A percentile compares a stretch with the other conserved stretches of the same genome.
Evolutionary conservation across 768 basidiomycete species (phyloP).

Genomic region (Calvatia gigantea): DNA sequence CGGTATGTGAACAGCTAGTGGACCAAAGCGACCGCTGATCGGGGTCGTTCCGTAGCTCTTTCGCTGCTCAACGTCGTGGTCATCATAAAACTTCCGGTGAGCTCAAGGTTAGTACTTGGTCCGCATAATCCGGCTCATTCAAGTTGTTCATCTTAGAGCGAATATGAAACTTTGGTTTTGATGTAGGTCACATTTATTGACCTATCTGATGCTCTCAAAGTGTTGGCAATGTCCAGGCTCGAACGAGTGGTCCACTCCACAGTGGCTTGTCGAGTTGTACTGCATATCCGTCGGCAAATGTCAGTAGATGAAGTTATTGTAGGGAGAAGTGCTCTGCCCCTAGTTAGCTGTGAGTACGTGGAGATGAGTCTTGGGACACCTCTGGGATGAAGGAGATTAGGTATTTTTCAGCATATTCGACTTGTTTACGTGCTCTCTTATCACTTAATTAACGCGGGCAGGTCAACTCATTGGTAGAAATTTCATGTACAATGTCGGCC

Average conservation of each 20-base stretch:
- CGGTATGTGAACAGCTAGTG: background rate
- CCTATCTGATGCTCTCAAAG: background rate
- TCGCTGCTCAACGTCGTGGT: background rate
- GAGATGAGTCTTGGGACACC: background rate
- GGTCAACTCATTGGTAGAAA: too few species aligned
- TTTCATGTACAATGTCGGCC: too few species aligned
- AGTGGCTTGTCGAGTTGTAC: background rate
- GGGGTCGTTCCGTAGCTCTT: background rate
- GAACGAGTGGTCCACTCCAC: background rate
- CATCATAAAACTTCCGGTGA: background rate
- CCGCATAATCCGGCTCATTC: background rate
- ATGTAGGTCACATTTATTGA: background rate
- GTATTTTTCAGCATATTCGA: background rate
- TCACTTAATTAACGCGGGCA: too few species aligned
- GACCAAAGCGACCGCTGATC: background rate
- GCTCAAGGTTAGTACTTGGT: background rate
- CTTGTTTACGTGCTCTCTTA: too few species aligned
- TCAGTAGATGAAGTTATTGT: background rate
- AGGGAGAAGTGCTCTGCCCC: background rate
- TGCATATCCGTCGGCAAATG: background rate
- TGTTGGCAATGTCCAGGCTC: background rate
- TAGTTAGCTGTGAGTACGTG: background rate
- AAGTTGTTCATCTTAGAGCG: background rate
- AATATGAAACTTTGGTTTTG: background rate
- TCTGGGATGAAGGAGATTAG: background rate